Evolutionary conservation across 2,329 filamentous ascomycete genomes (phyloP).

Genomic region (Exophiala mesophila): DNA sequence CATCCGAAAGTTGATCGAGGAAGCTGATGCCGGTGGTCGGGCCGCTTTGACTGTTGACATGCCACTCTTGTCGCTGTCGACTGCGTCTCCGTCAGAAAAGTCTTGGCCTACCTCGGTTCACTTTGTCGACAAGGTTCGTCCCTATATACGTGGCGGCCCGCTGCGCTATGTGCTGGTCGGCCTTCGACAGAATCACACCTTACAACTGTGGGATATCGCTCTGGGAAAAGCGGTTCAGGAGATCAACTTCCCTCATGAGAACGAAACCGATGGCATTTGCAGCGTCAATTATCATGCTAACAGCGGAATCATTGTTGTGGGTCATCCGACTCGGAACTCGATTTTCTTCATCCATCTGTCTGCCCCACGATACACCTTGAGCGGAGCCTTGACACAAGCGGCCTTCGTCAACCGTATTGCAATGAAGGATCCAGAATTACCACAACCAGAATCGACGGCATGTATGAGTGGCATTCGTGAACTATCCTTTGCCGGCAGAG

Average conservation of each 20-base stretch:
- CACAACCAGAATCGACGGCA: conserved; percentile 86
- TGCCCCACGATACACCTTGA: conserved; percentile 83
- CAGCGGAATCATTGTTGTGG: conserved; percentile 89
- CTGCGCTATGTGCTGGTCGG: conserved; percentile 94
- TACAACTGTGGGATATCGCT: conserved; percentile 96
- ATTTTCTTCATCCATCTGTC: conserved; percentile 96
- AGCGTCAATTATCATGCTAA: conserved; percentile 90
- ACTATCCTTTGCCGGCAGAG: conserved; percentile 84
- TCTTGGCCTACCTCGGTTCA: conserved; percentile 95
- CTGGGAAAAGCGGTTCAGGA: conserved; percentile 95
- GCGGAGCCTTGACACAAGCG: conserved; percentile 70
- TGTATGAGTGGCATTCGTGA: conserved; percentile 96
- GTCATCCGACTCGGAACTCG: conserved; percentile 93
- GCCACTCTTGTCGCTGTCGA: conserved; percentile 79
- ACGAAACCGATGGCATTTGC: conserved; percentile 96
- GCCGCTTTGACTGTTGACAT: conserved; percentile 70
- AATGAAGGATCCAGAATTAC: conserved; percentile 65
- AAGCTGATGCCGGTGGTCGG: conserved; percentile 42
- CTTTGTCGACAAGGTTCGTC: conserved; percentile 91
- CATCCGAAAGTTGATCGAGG: conserved; percentile 67
- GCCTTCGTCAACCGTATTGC: conserved; percentile 77
- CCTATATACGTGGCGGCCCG: conserved; percentile 83
- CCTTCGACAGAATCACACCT: conserved; percentile 97
- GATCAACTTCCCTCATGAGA: conserved; percentile 91
- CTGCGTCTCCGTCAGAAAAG: conserved; percentile 82